A percentile compares a stretch with the other conserved stretches of the same genome.
Conservation (phyloP, 2,329 filamentous ascomycete species). For the Dothideomycetidae sp. region DNA sequence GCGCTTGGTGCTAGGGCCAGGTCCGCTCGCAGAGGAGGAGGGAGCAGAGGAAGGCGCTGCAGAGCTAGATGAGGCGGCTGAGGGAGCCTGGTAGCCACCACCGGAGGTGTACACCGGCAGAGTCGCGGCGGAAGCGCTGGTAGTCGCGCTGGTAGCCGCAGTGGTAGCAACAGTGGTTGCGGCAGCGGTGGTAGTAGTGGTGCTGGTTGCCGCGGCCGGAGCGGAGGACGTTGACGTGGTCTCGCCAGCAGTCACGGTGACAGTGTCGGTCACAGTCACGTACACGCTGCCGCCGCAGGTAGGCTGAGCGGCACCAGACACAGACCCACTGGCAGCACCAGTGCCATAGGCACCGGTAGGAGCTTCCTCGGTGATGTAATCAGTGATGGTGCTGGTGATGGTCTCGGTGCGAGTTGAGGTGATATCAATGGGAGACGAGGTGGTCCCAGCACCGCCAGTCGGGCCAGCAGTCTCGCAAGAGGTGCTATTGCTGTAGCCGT, state of each 20-base stretch:
- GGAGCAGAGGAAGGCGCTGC: conserved; percentile 14
- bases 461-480: background rate
- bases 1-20: conserved; percentile 7
- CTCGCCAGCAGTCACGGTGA: conserved; percentile 12
- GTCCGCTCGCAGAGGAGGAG: conserved; percentile 10
- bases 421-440: background rate
- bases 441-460: conserved; percentile 1
- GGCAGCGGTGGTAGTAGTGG: conserved; percentile 4
- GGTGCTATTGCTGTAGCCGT: conserved; percentile 6
- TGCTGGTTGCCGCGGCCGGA: conserved; percentile 5
- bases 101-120: conserved; percentile 21
- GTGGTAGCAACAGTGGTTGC: background rate
- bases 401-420: conserved; percentile 7
- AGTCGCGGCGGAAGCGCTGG: conserved; percentile 8
- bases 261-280: conserved; percentile 7
- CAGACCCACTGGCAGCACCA: conserved; percentile 1
- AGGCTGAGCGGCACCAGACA: conserved; percentile 1
- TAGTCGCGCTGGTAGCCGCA: conserved; percentile 2
- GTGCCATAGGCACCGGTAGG: conserved; percentile 2
- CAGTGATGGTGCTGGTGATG: conserved; percentile 6
- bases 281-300: conserved; percentile 7
- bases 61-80: conserved; percentile 7
- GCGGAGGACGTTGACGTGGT: conserved; percentile 18
- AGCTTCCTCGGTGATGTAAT: conserved; percentile 2
- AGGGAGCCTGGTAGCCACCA: conserved; percentile 14